Base-by-base conservation (phyloP, 352 stramenopile genomes). In the Phytophthora boehmeriae region DNA sequence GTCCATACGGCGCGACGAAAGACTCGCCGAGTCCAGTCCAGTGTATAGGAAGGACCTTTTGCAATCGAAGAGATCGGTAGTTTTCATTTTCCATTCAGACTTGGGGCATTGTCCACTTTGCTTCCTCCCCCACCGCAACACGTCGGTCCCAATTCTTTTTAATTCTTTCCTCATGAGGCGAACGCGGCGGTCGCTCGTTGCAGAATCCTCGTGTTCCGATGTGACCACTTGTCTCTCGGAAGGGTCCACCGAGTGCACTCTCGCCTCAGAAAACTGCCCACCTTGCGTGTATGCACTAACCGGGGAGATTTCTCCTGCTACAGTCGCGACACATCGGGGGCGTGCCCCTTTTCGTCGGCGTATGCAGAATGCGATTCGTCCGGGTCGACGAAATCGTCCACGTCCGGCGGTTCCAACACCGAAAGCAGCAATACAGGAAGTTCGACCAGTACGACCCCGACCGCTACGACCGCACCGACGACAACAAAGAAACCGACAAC, bases 271-370 rank as follows among this genome's bases (percentile, higher is more conserved):
- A 25, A 56, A 27, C 9, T 93, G 84, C 43, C 84, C 84, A 8
- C 71, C 78, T 2, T 93, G 84, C 43, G 72, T 93, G 63, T 93
- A 93, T 62, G 58, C 63, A 17, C 80, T 90, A 32, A 69, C 72
- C 2, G 76, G 79, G 81, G 80, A 3, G 69, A 73, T 50, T 89
- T 75, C 60, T 91, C 82, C 17, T 93, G 84, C 76, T 93, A 91
- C 63, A 76, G 57, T 42, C 57, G 66, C 16, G 65, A 70, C 20
- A 58, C 36, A n/a, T 52, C 58, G 3, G 49, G 46, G 17, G 23
- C 50, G 14, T 76, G 68, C 19, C 68, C 68, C 2, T 76, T 70
- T 59, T 58, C 68, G 16, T 36, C 22, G 28, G 20, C 44, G 1
- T 66, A 66, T 32, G 66, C 63, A 59, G 76, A 69, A 59, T 84